Evolutionary conservation across 768 basidiomycete species (phyloP), one percentile per base, ranked within the genome.

Genomic region (Mycena metata): DNA sequence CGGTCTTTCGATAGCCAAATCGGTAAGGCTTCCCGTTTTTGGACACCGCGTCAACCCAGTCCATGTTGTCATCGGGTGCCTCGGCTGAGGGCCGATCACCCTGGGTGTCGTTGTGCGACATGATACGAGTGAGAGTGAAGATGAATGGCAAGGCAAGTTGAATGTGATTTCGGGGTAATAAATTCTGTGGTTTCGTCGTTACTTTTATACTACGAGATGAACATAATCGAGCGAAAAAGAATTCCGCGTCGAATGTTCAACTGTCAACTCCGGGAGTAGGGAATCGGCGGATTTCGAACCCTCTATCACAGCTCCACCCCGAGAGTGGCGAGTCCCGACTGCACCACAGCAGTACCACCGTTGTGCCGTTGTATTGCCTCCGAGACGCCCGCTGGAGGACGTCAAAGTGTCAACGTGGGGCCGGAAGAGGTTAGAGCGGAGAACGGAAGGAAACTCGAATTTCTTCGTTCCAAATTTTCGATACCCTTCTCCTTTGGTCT

Each of bases 1-100:
- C 21, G 52, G 35, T 21, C 52, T 54, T 36, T 54, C 30, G 52
- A 54, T 33, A 54, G 33, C 52, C 52, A 54, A 54, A 35, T 35
- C 33, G 52, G 52, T 16, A 54, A 36, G 52, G 52, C 13, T 36
- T 54, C 52, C 52, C 35, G 52, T 54, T 54, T 33, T 54, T 54
- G 52, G 52, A 54, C 15, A 35, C 36, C 33, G 52, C 52, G n/a
- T 54, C 33, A 33, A 54, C 52, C 52, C 52, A 54, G 33, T 35
- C 33, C 33, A 54, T 35, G 23, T 33, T 30, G 6, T 30, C 26
- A 54, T 33, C n/a, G 12, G 30, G 36, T 30, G 33, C 52, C 8
- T 54, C 2, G 52, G 33, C n/a, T 33, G 52, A 19, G n/a, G n/a
- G 23, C 30, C 26, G 50, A 46, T 46, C 45, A 3, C 5, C 50